Conservation (phyloP, 768 basidiomycete species). For the Multifurca ochricompacta region DNA sequence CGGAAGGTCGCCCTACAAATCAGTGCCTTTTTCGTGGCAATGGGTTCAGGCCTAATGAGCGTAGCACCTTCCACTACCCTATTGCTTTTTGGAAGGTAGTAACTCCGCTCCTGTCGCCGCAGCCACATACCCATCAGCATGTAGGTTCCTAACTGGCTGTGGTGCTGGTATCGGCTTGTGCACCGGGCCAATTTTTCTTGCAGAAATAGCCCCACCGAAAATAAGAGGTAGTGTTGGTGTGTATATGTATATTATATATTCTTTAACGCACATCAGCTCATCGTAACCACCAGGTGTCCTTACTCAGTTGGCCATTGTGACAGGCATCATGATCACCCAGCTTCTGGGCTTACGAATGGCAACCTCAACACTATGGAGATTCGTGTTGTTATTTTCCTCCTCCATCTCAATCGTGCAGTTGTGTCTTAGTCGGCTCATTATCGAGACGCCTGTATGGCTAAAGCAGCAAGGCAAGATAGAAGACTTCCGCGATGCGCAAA, state of each 20-base stretch:
- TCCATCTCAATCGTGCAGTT: conserved; percentile 50
- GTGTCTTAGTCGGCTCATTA: conserved; percentile 42
- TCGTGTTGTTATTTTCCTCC: conserved; percentile 58
- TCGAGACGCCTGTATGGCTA: conserved; percentile 72
- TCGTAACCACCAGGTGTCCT: conserved; percentile 48
- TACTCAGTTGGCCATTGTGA: conserved; percentile 74
- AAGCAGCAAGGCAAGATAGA: conserved; percentile 39
- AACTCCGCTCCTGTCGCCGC: conserved; percentile 1
- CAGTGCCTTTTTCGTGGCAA: conserved; percentile 46
- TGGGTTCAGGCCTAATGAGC: conserved; percentile 61
- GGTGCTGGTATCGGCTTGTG: conserved; percentile 68
- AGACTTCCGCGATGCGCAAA: conserved; percentile 38
- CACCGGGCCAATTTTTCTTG: conserved; percentile 77
- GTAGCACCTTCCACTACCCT: conserved; percentile 47
- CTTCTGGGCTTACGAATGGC: conserved; percentile 63
- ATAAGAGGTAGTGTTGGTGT: conserved; percentile 70
- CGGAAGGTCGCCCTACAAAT: conserved; percentile 57
- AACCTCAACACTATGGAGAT: conserved; percentile 62
- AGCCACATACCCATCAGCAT: neutral
- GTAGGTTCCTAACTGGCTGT: conserved; percentile 58
- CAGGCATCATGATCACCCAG: conserved; percentile 86
- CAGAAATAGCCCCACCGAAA: conserved; percentile 72
- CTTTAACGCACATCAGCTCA: neutral
- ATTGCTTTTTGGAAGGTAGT: conserved; percentile 61
- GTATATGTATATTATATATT: conserved; percentile 17